These are phyloP conservation scores for Solanum ossicruentum DNA, from an alignment of 257 asterid species.

Conservation along the genomic window DNA sequence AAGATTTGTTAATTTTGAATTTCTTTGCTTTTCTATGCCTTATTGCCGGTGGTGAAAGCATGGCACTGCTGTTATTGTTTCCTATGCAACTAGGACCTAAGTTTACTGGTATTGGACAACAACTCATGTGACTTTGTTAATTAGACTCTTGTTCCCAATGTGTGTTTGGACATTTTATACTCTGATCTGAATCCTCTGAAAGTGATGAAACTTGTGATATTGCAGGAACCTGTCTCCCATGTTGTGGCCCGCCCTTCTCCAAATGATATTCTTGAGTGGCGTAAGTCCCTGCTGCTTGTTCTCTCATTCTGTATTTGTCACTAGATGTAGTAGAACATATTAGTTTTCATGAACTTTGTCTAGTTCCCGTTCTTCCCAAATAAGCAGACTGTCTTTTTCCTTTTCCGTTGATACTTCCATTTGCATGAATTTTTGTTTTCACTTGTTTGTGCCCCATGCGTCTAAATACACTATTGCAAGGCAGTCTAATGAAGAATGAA, in stretches of 20 bases:
- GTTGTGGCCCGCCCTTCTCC: conserved; percentile 94
- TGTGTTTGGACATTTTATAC: neutral
- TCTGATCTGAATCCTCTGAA: neutral
- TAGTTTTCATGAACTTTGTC: neutral
- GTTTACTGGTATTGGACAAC: neutral
- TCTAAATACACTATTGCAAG: neutral
- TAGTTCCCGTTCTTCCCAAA: neutral
- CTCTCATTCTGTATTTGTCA: neutral
- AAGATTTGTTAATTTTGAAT: neutral
- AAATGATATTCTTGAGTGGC: conserved; percentile 97
- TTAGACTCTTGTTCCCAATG: neutral
- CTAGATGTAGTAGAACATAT: neutral
- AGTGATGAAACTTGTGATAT: neutral
- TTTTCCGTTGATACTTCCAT: neutral
- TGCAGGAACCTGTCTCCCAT: conserved; percentile 91
- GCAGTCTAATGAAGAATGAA: neutral
- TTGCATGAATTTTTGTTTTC: neutral
- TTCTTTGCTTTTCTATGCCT: neutral
- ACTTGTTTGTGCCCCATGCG: neutral
- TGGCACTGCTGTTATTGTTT: neutral
- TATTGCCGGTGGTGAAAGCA: neutral
- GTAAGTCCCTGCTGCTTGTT: conserved; percentile 39
- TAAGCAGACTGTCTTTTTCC: neutral
- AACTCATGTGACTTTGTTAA: neutral
- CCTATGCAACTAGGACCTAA: neutral